Percentiles rank a stretch among this genome's conserved stretches.
phyloP scores from a whole-genome alignment of 495 filamentous ascomycete genomes.

The Daldinia bambusicola region DNA sequence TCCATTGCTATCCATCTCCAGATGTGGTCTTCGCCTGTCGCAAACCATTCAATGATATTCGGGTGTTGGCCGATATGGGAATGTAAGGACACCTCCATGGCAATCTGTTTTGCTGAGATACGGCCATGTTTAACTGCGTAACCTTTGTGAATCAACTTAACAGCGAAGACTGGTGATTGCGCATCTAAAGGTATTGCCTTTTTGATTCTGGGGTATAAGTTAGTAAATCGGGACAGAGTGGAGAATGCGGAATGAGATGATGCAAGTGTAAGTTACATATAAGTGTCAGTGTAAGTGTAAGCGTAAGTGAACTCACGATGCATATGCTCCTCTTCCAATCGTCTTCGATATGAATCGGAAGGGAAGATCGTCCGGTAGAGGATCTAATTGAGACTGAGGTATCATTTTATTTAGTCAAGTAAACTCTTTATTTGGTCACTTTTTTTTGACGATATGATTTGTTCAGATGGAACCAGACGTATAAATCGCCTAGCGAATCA shows the following conservation, averaged over 20 bases:
- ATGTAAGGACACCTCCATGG: conserved; percentile 89
- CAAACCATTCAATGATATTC: conserved; percentile 93
- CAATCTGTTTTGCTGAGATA: conserved; percentile 86
- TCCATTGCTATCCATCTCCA: conserved; percentile 99
- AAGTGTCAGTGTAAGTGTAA: neutral
- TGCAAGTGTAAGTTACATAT: neutral
- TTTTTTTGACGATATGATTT: conserved; percentile 29
- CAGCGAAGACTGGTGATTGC: conserved; percentile 83
- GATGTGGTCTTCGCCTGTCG: conserved; percentile 82
- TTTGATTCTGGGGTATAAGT: conserved; percentile 75
- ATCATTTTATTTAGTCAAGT: conserved; percentile 51
- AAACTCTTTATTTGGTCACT: neutral
- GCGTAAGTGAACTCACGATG: conserved; percentile 72
- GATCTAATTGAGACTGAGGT: conserved; percentile 84
- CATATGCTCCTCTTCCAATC: conserved; percentile 95
- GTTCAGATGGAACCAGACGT: conserved; percentile 13
- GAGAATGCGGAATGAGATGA: conserved; percentile 10
- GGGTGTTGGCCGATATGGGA: conserved; percentile 84
- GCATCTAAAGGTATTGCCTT: conserved; percentile 82
- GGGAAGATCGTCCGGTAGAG: conserved; percentile 84
- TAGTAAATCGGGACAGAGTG: conserved; percentile 23
- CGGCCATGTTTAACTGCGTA: conserved; percentile 90
- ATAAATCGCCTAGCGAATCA: conserved; percentile 5
- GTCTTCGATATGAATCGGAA: conserved; percentile 96
- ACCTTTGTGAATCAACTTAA: conserved; percentile 98